Base-by-base conservation (phyloP, 2,329 filamentous ascomycete species). In the Septoria linicola region DNA sequence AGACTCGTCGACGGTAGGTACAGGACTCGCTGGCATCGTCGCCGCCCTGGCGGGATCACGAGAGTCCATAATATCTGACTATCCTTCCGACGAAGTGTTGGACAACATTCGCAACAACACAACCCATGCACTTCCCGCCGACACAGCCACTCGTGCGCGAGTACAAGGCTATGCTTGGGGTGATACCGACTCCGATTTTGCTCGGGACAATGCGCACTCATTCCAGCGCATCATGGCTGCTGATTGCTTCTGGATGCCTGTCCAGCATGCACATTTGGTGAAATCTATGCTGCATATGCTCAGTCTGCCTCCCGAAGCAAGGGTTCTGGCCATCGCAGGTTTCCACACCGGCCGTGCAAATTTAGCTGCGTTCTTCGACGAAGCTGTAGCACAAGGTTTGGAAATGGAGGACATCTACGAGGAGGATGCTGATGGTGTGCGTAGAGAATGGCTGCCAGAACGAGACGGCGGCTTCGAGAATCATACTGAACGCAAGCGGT, bases 241-340 rank as follows among this genome's bases (percentile, higher is more conserved):
- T 55, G 85, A 89, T 69, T 88, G 85, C 63, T 76, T 87, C 50
- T 89, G 86, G 85, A 88, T 89, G 83, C 80, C 81, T 1, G 79
- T 78, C 73, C 80, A 89, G 72, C 87, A 89, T 68, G 75, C 69
- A n/a, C 85, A 83, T 66, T 75, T 89, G 20, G 77, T 77, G 40
- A 68, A 65, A 35, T 87, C 83, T 19, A 81, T 88, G 63, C 44
- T 75, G 2, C 80, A 82, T 68, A 80, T 88, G 63, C 68, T 75
- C 4, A 80, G 82, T 68, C 87, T 88, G 63, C 68, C 63, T 2
- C 60, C 70, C 1, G 66, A 61, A 13, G 79, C 81, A 2, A 73
- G 80, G 27, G 78, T 82, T 43, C 82, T 83, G 70, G 79, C 84
- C n/a, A 75, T 88, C 5, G 84, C 80, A 1, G 85, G 84, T 0